Percentiles rank a stretch among this genome's conserved stretches.
Evolutionary conservation across 2,329 filamentous ascomycete genomes (phyloP).

Genomic region (Pseudonectria foliicola): DNA sequence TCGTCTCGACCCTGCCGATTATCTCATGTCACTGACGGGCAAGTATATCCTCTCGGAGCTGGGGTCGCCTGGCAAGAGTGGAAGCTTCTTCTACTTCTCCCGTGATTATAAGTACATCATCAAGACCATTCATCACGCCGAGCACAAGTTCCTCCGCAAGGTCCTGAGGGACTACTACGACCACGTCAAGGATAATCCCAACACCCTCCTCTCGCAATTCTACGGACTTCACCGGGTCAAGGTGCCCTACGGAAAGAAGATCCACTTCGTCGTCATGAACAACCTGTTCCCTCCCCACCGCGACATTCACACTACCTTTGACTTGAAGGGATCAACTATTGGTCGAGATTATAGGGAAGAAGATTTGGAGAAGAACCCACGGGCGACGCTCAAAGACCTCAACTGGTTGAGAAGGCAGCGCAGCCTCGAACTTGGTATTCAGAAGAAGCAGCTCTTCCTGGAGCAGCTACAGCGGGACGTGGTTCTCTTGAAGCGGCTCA

Average conservation of each 20-base stretch:
- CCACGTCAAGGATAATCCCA: conserved; percentile 87
- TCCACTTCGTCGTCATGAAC: conserved; percentile 99
- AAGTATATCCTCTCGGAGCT: conserved; percentile 98
- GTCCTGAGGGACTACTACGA: conserved; percentile 88
- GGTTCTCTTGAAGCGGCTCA: conserved; percentile 72
- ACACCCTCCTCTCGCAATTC: conserved; percentile 95
- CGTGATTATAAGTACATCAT: conserved; percentile 99
- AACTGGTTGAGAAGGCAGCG: conserved; percentile 89
- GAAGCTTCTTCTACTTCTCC: conserved; percentile 99
- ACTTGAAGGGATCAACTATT: conserved; percentile 92
- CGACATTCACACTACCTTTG: conserved; percentile 95
- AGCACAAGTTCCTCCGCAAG: conserved; percentile 81
- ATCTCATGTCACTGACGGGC: conserved; percentile 94
- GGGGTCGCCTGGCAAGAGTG: conserved; percentile 94
- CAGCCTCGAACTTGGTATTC: conserved; percentile 79
- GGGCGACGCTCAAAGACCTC: conserved; percentile 90
- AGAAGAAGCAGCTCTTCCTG: conserved; percentile 82
- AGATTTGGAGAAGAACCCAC: conserved; percentile 77
- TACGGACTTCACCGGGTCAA: conserved; percentile 97
- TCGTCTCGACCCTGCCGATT: conserved; percentile 90
- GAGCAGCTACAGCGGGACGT: conserved; percentile 87
- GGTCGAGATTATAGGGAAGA: conserved; percentile 89
- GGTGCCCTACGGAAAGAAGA: conserved; percentile 96
- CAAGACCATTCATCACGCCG: conserved; percentile 96
- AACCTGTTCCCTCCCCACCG: conserved; percentile 96